phyloP scores from a whole-genome alignment of 805 yeast species.

The Citeromyces matritensis region DNA sequence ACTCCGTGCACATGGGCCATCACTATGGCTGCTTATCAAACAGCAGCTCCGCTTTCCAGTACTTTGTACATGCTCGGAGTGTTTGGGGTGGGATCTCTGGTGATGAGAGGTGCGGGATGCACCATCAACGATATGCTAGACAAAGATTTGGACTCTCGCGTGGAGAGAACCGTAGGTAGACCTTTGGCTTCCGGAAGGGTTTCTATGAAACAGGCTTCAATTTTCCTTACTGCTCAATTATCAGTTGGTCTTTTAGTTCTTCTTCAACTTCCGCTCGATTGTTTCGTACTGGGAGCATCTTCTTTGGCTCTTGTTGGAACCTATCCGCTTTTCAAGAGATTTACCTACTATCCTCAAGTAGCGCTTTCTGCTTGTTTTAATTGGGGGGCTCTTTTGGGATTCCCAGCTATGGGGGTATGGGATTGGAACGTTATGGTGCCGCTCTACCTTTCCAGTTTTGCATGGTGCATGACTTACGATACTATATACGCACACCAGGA shows the following conservation, averaged over 20 bases:
- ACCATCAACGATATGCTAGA: conserved; percentile 87
- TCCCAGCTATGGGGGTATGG: conserved; percentile 91
- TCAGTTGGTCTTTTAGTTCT: conserved; percentile 60
- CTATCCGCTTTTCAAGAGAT: conserved; percentile 87
- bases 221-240: conserved; percentile 62
- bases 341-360: conserved; percentile 91
- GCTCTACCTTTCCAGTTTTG: conserved; percentile 56
- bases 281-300: conserved; percentile 71
- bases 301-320: conserved; percentile 70
- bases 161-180: conserved; percentile 75
- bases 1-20: conserved; percentile 91
- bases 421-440: conserved; percentile 65
- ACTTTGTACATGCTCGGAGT: conserved; percentile 49
- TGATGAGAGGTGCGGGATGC: conserved; percentile 98
- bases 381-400: conserved; percentile 92
- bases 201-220: conserved; percentile 48
- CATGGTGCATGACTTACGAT: conserved; percentile 95
- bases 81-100: conserved; percentile 71
- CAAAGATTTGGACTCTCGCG: conserved; percentile 68
- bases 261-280: conserved; percentile 58
- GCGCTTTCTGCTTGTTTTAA: conserved; percentile 70
- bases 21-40: conserved; percentile 69
- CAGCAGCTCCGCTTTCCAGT: conserved; percentile 52
- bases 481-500: conserved; percentile 98
- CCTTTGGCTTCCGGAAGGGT: conserved; percentile 91